Percentiles rank a stretch among this genome's conserved stretches.
These are phyloP conservation scores for Neurospora sp. DNA, from an alignment of 495 filamentous ascomycete genomes.

Conservation along the genomic window DNA sequence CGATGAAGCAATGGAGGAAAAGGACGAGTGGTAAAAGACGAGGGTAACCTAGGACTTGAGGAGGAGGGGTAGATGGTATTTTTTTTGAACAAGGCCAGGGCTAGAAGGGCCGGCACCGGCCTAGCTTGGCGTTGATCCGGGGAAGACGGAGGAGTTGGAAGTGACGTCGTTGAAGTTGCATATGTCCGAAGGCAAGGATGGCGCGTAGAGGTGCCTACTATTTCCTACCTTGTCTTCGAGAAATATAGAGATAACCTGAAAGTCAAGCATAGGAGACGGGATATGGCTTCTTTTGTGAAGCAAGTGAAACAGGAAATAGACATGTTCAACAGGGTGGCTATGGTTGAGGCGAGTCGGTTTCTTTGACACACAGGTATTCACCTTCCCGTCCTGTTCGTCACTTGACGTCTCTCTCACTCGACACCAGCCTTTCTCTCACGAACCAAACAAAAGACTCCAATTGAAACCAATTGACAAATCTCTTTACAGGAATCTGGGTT, in stretches of 20 bases:
- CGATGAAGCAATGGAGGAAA: neutral
- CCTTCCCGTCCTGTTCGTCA: neutral
- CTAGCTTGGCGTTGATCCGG: neutral
- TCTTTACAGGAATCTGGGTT: neutral
- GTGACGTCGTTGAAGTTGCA: neutral
- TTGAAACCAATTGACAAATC: neutral
- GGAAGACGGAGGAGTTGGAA: neutral
- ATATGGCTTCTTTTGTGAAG: no score
- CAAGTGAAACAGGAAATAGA: neutral
- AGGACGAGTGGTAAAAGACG: neutral
- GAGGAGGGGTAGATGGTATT: neutral
- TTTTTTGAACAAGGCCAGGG: neutral
- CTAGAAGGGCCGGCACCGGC: neutral
- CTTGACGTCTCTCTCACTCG: neutral
- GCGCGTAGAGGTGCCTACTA: neutral
- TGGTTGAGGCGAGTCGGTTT: neutral
- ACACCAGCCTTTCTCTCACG: neutral
- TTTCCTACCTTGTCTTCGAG: neutral
- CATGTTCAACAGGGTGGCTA: neutral
- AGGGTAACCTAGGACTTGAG: neutral
- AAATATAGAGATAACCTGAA: no score
- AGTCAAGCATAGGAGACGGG: neutral
- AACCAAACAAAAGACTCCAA: neutral
- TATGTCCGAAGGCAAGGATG: neutral
- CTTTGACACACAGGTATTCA: neutral